Conservation (phyloP, 305 asterid species). For the Fraxinus angustifolia region DNA sequence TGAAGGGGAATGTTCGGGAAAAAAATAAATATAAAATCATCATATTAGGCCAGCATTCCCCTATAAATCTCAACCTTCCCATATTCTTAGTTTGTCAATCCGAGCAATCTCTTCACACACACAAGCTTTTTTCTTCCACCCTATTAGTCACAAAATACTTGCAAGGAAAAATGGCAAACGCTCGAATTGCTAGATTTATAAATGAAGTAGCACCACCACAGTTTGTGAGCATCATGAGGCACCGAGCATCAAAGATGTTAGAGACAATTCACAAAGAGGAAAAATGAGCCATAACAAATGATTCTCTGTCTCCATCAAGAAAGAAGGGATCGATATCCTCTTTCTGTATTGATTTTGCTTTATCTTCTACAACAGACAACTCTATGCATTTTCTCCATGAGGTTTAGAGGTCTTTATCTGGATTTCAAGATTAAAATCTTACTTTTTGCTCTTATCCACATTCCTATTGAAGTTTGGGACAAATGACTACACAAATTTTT, state of each 20-base stretch:
- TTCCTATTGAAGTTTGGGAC: too few species aligned
- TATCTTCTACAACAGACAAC: background rate
- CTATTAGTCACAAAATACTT: background rate
- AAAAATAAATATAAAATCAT: too few species aligned
- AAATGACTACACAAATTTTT: too few species aligned
- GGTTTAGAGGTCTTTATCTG: background rate
- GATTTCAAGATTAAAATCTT: too few species aligned
- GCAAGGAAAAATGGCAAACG: background rate
- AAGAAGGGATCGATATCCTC: background rate
- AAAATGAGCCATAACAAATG: constrained; percentile 13
- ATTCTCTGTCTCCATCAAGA: background rate
- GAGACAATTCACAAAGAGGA: constrained; percentile 42
- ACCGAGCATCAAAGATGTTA: constrained; percentile 33
- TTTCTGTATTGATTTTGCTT: background rate
- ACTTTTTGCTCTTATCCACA: too few species aligned
- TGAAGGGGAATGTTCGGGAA: too few species aligned
- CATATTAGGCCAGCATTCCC: background rate
- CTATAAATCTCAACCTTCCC: background rate
- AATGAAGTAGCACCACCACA: constrained; percentile 14
- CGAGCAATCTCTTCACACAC: background rate
- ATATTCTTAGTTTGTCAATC: too few species aligned
- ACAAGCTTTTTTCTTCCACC: background rate
- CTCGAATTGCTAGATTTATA: background rate
- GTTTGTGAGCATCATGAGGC: constrained; percentile 36
- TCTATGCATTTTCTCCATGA: background rate